Percentiles rank a stretch among this genome's conserved stretches.
Conservation (phyloP, 1,139 yeast genomes). For the Hansenula sp. region DNA sequence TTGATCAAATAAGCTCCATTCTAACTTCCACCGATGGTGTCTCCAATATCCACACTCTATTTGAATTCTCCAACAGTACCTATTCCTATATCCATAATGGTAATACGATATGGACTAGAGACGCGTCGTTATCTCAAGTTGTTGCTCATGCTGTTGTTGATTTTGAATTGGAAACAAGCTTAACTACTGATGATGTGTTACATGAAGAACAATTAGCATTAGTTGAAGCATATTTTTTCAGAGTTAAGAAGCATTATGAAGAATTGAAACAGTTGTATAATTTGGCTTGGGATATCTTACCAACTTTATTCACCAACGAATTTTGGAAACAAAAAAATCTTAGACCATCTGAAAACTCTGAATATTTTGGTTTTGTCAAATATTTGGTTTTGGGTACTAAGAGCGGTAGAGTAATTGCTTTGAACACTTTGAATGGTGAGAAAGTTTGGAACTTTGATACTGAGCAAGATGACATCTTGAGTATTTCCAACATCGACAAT, state of each 20-base stretch:
- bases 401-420: constrained; percentile 39
- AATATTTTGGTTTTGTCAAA: constrained; percentile 48
- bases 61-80: constrained; percentile 17
- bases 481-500: constrained; percentile 17
- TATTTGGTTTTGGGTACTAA: constrained; percentile 40
- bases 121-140: constrained; percentile 41
- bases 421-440: constrained; percentile 38
- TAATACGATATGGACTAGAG: constrained; percentile 39
- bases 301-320: constrained; percentile 16
- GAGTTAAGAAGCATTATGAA: constrained; percentile 36
- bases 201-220: constrained; percentile 36
- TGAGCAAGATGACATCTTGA: constrained; percentile 17
- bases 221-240: constrained; percentile 37
- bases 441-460: constrained; percentile 38
- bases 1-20: constrained; percentile 17
- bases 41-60: constrained; percentile 15
- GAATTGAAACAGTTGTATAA: constrained; percentile 15
- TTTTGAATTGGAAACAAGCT: constrained; percentile 28
- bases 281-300: constrained; percentile 10
- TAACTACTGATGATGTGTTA: constrained; percentile 33
- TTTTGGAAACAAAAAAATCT: not conserved
- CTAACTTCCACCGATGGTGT: constrained; percentile 15
- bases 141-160: constrained; percentile 38
- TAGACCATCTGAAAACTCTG: constrained; percentile 11
- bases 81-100: constrained; percentile 25